A percentile compares a stretch with the other conserved stretches of the same genome.
Evolutionary conservation across 345 rosid species (phyloP).

Genomic region (Eucalyptus pauciflora): DNA sequence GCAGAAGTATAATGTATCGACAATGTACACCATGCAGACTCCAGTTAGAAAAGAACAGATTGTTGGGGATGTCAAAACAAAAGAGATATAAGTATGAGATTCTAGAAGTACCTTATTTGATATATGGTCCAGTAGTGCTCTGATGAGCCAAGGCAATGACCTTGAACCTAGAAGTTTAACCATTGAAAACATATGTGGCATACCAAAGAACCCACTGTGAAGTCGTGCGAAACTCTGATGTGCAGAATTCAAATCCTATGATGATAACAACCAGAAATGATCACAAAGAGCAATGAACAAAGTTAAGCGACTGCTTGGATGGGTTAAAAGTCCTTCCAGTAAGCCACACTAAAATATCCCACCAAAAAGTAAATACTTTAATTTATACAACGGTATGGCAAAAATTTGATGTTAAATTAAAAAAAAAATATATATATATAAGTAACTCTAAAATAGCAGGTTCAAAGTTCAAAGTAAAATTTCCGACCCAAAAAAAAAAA

Average conservation of each 20-base stretch:
- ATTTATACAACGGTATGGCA: neutral
- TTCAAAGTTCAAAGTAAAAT: neutral
- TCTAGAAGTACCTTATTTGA: constrained; percentile 65
- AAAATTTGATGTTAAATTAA: neutral
- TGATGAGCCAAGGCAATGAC: constrained; percentile 95
- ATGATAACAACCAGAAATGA: neutral
- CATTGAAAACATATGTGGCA: constrained; percentile 76
- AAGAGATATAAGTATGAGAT: neutral
- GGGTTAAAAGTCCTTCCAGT: neutral
- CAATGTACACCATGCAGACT: neutral
- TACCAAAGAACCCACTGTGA: constrained; percentile 89
- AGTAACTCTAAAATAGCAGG: neutral
- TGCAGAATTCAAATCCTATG: constrained; percentile 89
- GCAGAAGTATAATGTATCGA: neutral
- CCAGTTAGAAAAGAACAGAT: neutral
- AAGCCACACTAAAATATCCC: neutral
- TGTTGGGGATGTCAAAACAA: neutral
- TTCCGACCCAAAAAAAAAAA: neutral
- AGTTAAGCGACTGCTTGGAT: neutral
- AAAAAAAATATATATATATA: neutral
- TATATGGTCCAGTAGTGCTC: constrained; percentile 92
- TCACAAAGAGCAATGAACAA: neutral
- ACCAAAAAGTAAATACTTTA: neutral
- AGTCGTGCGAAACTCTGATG: constrained; percentile 95
- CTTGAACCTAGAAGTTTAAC: constrained; percentile 90